These are phyloP conservation scores for Russula emetica DNA, from an alignment of 768 basidiomycete genomes.

Conservation along the genomic window DNA sequence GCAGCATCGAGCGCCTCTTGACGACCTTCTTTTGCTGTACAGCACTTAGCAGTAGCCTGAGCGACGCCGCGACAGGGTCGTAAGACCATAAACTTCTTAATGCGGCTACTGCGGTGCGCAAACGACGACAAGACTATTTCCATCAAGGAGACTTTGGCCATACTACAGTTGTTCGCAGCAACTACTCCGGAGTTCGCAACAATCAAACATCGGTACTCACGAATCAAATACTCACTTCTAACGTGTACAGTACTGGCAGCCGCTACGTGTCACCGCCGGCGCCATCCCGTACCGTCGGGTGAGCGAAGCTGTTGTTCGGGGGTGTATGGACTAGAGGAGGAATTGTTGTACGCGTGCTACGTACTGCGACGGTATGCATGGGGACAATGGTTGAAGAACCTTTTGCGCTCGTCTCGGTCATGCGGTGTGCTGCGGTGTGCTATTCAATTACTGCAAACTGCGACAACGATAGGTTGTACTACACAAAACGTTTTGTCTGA, in stretches of 20 bases:
- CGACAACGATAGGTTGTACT: too few species aligned
- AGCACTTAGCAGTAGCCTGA: not conserved
- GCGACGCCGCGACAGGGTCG: not conserved
- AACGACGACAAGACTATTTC: not conserved
- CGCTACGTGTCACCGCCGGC: not conserved
- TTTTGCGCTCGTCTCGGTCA: too few species aligned
- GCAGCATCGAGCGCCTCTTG: not conserved
- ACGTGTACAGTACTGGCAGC: not conserved
- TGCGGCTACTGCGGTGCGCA: not conserved
- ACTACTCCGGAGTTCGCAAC: not conserved
- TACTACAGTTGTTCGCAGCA: not conserved
- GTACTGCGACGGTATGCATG: too few species aligned
- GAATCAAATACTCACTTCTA: not conserved
- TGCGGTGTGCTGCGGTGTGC: too few species aligned
- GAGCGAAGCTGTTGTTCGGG: too few species aligned
- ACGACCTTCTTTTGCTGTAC: not conserved
- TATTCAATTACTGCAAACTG: too few species aligned
- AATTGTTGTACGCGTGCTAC: too few species aligned
- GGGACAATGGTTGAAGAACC: too few species aligned
- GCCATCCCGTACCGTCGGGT: too few species aligned
- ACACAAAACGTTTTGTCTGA: too few species aligned
- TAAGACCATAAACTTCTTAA: not conserved
- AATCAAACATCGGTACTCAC: not conserved
- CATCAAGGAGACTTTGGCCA: not conserved
- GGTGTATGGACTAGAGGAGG: not conserved